A percentile compares a stretch with the other conserved stretches of the same genome.
These are phyloP conservation scores for Stagonosporopsis vannaccii DNA, from an alignment of 2,329 filamentous ascomycete genomes.

Conservation along the genomic window DNA sequence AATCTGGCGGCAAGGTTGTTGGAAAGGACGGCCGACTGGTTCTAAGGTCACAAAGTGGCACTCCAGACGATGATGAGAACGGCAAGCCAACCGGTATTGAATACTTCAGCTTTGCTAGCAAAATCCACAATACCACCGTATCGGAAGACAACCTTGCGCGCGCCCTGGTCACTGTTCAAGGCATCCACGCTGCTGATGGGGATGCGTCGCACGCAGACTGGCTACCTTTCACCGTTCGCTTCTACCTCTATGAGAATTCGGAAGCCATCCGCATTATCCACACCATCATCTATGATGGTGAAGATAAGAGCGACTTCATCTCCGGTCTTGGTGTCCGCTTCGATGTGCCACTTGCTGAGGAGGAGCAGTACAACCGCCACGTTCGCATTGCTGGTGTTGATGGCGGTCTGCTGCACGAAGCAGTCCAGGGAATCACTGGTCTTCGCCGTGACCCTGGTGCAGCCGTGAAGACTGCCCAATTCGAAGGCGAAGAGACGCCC, in stretches of 20 bases:
- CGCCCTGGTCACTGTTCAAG: slow-evolving; percentile 57
- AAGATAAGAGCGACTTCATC: slow-evolving; percentile 60
- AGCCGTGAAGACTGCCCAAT: slow-evolving; percentile 59
- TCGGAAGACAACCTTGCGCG: slow-evolving; percentile 53
- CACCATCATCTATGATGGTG: slow-evolving; percentile 63
- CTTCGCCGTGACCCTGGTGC: slow-evolving; percentile 63
- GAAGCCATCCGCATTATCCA: slow-evolving; percentile 64
- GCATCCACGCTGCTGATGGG: slow-evolving; percentile 44
- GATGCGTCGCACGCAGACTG: slow-evolving; percentile 53
- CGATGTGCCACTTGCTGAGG: slow-evolving; percentile 60
- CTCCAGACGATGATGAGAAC: slow-evolving; percentile 52
- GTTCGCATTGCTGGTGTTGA: slow-evolving; percentile 63
- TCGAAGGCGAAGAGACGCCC: slow-evolving; percentile 56
- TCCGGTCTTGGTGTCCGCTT: slow-evolving; percentile 64
- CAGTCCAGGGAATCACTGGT: slow-evolving; percentile 67
- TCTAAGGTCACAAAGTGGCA: slow-evolving; percentile 60
- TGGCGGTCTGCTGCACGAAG: slow-evolving; percentile 64
- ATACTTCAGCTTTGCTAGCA: slow-evolving; percentile 59
- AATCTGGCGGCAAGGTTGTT: slow-evolving; percentile 51
- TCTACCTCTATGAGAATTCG: slow-evolving; percentile 66
- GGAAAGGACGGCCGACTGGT: slow-evolving; percentile 55
- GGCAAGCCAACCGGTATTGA: slow-evolving; percentile 48
- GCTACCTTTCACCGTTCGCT: slow-evolving; percentile 64
- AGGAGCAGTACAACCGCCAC: slow-evolving; percentile 66
- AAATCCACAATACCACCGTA: slow-evolving; percentile 60